These are phyloP conservation scores for Talaromyces funiculosus DNA, from an alignment of 2,329 filamentous ascomycete genomes.

Conservation along the genomic window DNA sequence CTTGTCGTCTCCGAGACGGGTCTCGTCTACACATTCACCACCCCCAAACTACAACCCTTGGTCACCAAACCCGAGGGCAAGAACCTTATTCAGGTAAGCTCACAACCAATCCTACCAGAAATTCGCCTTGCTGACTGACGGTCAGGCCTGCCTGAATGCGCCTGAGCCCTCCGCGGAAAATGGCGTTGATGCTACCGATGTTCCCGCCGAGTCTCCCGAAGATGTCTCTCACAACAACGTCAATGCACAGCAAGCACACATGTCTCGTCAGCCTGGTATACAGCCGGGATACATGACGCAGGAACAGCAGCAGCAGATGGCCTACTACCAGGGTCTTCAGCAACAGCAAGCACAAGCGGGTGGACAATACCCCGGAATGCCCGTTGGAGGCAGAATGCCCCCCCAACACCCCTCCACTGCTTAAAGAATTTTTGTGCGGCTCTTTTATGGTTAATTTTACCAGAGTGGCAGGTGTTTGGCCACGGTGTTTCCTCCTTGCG, in stretches of 20 bases:
- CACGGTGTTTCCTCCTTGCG: slow-evolving; percentile 20
- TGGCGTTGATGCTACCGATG: slow-evolving; percentile 67
- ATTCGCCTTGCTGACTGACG: neutral
- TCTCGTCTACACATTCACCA: slow-evolving; percentile 96
- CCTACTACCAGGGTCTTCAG: slow-evolving; percentile 76
- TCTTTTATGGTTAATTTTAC: slow-evolving; percentile 5
- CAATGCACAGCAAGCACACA: slow-evolving; percentile 61
- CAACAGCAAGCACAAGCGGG: slow-evolving; percentile 58
- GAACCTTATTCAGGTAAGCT: slow-evolving; percentile 91
- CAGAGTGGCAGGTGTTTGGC: slow-evolving; percentile 16
- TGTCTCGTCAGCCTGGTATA: slow-evolving; percentile 62
- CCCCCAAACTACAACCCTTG: slow-evolving; percentile 93
- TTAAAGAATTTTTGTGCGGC: slow-evolving; percentile 33
- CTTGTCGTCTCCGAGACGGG: slow-evolving; percentile 96
- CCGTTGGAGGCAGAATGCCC: slow-evolving; percentile 69
- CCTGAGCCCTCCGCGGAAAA: slow-evolving; percentile 84
- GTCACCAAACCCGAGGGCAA: slow-evolving; percentile 99
- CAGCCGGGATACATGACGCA: slow-evolving; percentile 64
- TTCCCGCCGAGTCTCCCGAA: slow-evolving; percentile 78
- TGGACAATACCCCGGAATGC: slow-evolving; percentile 69
- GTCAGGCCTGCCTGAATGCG: slow-evolving; percentile 94
- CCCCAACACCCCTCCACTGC: slow-evolving; percentile 78
- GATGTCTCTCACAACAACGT: slow-evolving; percentile 74
- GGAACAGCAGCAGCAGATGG: slow-evolving; percentile 67
- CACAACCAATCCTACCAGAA: neutral